Conservation (phyloP, 108 stramenopile species). For the Nitzschia putrida region DNA sequence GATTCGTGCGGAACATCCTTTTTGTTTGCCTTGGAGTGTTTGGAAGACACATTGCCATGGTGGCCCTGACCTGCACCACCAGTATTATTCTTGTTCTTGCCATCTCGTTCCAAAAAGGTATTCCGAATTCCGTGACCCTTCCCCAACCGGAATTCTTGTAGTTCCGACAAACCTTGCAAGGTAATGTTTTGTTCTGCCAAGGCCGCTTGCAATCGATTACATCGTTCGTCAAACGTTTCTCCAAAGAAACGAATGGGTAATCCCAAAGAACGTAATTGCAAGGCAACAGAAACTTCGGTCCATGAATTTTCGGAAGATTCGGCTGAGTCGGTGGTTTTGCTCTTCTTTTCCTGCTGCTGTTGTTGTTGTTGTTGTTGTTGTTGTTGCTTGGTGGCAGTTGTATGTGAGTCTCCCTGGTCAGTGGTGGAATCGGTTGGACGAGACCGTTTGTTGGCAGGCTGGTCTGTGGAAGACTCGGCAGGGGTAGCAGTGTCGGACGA, state of each 20-base stretch:
- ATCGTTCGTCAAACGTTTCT: conserved; percentile 48
- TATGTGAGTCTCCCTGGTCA: background rate
- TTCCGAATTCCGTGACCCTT: conserved; percentile 79
- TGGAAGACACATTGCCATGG: conserved; percentile 1
- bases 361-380: conserved; percentile 2
- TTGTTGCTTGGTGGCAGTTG: background rate
- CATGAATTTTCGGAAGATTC: background rate
- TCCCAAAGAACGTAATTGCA: conserved; percentile 57
- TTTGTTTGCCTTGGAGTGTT: conserved; percentile 9
- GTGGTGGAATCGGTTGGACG: conserved; percentile 2
- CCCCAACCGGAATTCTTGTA: conserved; percentile 76
- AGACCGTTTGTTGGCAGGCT: conserved; percentile 3
- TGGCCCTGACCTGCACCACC: conserved; percentile 4
- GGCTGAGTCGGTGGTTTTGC: background rate
- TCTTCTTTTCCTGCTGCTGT: background rate
- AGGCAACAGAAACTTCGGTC: conserved; percentile 31
- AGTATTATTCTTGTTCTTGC: background rate
- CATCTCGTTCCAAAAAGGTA: conserved; percentile 65
- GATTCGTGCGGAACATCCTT: background rate
- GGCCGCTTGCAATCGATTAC: conserved; percentile 52
- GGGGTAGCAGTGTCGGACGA: background rate
- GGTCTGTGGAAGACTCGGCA: background rate
- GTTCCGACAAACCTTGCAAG: conserved; percentile 51
- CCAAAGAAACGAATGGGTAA: conserved; percentile 79
- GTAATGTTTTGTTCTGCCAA: conserved; percentile 52